Percentiles rank a stretch among this genome's conserved stretches.
These are phyloP conservation scores for Candida neerlandica DNA, from an alignment of 1,139 yeast species.

Conservation along the genomic window DNA sequence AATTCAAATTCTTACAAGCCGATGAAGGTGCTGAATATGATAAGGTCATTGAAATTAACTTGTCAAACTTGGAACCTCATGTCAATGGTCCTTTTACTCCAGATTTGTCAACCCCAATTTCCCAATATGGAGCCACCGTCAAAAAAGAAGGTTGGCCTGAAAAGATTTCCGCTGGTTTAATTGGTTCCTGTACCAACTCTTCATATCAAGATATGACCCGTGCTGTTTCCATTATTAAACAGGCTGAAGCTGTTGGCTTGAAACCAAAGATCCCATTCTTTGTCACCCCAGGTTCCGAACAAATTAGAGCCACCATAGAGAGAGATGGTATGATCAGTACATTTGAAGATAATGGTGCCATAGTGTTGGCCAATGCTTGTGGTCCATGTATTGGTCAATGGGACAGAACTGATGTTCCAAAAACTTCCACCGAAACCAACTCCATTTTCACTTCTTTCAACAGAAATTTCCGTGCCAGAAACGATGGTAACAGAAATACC, in stretches of 20 bases:
- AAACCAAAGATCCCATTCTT: constrained; percentile 91
- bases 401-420: constrained; percentile 76
- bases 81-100: constrained; percentile 97
- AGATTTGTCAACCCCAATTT: constrained; percentile 85
- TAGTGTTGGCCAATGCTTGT: constrained; percentile 94
- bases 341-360: constrained; percentile 83
- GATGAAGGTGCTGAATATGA: constrained; percentile 86
- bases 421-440: constrained; percentile 65
- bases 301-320: constrained; percentile 94
- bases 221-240: constrained; percentile 82
- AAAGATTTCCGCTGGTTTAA: constrained; percentile 82
- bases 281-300: constrained; percentile 99
- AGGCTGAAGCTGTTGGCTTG: constrained; percentile 82
- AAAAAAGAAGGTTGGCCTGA: constrained; percentile 78
- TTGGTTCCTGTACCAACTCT: constrained; percentile 97
- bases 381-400: constrained; percentile 99
- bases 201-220: constrained; percentile 98
- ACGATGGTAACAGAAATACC: constrained; percentile 96
- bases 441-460: constrained; percentile 95
- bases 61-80: constrained; percentile 78
- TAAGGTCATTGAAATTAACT: constrained; percentile 76
- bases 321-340: constrained; percentile 86
- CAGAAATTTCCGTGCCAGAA: constrained; percentile 95
- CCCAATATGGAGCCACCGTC: constrained; percentile 67
- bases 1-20: constrained; percentile 68